Percentiles rank a stretch among this genome's conserved stretches.
These are phyloP conservation scores for Fusarium nodosum DNA, from an alignment of 2,329 filamentous ascomycete genomes.

Conservation along the genomic window DNA sequence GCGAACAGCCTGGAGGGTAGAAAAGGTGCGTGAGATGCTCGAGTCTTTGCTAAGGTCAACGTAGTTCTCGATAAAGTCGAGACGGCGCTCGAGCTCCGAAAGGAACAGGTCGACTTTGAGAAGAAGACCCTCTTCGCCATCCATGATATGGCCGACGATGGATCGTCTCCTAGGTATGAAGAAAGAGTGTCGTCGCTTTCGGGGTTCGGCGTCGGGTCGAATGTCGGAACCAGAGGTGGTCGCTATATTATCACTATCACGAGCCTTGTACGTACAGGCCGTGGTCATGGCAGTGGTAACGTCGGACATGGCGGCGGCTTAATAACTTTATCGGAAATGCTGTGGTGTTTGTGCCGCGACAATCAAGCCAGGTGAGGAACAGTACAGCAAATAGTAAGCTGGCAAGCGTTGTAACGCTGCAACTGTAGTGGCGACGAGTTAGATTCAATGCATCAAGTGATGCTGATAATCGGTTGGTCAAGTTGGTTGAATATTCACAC, in stretches of 20 bases:
- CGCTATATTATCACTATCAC: slow-evolving; percentile 56
- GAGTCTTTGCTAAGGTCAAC: slow-evolving; percentile 86
- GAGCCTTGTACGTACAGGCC: slow-evolving; percentile 54
- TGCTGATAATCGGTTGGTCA: slow-evolving; percentile 23
- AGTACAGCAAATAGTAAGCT: slow-evolving; percentile 7
- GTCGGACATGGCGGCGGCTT: slow-evolving; percentile 53
- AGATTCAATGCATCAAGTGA: slow-evolving; percentile 26
- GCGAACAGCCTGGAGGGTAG: slow-evolving; percentile 87
- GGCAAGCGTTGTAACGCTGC: slow-evolving; percentile 35
- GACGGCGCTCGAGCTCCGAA: slow-evolving; percentile 84
- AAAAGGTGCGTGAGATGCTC: slow-evolving; percentile 86
- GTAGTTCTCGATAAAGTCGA: slow-evolving; percentile 91
- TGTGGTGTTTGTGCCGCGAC: slow-evolving; percentile 33
- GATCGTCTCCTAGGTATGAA: slow-evolving; percentile 70
- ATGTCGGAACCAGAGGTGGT: slow-evolving; percentile 59
- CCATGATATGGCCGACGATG: slow-evolving; percentile 71
- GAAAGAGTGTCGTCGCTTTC: slow-evolving; percentile 67
- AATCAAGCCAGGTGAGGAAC: slow-evolving; percentile 1
- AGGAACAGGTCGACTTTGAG: slow-evolving; percentile 84
- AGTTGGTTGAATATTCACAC: slow-evolving; percentile 27
- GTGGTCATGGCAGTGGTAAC: slow-evolving; percentile 57
- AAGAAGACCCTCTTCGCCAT: slow-evolving; percentile 72
- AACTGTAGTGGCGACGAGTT: slow-evolving; percentile 29
- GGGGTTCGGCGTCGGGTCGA: slow-evolving; percentile 50
- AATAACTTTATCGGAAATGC: slow-evolving; percentile 12